phyloP scores from a whole-genome alignment of 2,329 filamentous ascomycete species.

The Ceratocystis colombiana region DNA sequence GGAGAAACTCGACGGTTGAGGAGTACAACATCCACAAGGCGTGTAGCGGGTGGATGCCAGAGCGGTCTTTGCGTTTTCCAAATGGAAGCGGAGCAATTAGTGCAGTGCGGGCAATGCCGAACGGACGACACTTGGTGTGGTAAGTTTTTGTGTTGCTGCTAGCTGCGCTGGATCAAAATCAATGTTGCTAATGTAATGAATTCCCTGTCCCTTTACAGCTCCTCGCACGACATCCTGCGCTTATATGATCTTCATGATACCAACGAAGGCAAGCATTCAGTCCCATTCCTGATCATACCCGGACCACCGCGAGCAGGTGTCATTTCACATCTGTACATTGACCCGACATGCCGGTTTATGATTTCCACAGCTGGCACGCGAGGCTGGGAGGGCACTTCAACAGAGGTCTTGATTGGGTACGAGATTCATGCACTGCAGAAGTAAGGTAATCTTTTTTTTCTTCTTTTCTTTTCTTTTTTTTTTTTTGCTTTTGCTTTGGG shows the following conservation, averaged over 20 bases:
- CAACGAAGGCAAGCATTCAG: slow-evolving; percentile 58
- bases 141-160: slow-evolving; percentile 28
- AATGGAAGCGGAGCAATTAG: slow-evolving; percentile 82
- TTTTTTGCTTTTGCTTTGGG: too few species aligned
- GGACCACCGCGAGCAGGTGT: slow-evolving; percentile 75
- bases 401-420: slow-evolving; percentile 87
- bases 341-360: slow-evolving; percentile 83
- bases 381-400: slow-evolving; percentile 85
- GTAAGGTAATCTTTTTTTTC: not conserved
- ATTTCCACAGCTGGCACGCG: slow-evolving; percentile 82
- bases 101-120: slow-evolving; percentile 80
- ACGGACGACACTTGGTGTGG: slow-evolving; percentile 83
- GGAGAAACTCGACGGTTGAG: slow-evolving; percentile 85
- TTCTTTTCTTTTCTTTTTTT: not conserved
- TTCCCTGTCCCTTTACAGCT: slow-evolving; percentile 40
- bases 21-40: slow-evolving; percentile 82
- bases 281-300: slow-evolving; percentile 93
- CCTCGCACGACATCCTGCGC: slow-evolving; percentile 84
- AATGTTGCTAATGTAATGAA: too few species aligned
- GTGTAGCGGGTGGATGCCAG: slow-evolving; percentile 55
- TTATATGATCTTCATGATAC: slow-evolving; percentile 76
- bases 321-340: slow-evolving; percentile 75
- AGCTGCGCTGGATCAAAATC: too few species aligned
- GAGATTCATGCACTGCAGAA: slow-evolving; percentile 51
- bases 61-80: slow-evolving; percentile 77